phyloP scores from a whole-genome alignment of 2,329 filamentous ascomycete genomes.

The Pestalotiopsis sp. region DNA sequence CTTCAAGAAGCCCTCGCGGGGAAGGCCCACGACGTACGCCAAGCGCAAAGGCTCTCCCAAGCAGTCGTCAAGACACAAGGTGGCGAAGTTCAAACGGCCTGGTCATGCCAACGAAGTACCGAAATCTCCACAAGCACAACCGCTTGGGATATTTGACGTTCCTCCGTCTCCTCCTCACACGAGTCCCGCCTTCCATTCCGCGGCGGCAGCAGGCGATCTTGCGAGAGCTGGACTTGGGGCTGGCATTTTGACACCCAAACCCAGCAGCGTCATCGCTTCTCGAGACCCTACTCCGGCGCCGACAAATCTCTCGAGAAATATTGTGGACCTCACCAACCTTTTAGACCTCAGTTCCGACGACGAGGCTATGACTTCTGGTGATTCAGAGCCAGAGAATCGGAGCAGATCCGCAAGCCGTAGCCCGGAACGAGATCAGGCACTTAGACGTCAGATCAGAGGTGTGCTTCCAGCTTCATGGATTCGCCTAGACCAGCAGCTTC shows the following conservation, averaged over 20 bases:
- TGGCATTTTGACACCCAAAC: slow-evolving; percentile 27
- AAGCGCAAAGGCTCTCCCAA: slow-evolving; percentile 32
- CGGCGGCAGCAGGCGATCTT: slow-evolving; percentile 15
- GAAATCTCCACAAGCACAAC: slow-evolving; percentile 17
- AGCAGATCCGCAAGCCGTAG: slow-evolving; percentile 17
- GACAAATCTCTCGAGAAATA: slow-evolving; percentile 15
- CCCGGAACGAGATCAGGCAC: slow-evolving; percentile 28
- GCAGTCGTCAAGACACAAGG: slow-evolving; percentile 26
- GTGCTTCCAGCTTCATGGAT: slow-evolving; percentile 71
- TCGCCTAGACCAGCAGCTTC: slow-evolving; percentile 55
- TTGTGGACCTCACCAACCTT: slow-evolving; percentile 29
- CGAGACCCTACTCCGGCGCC: slow-evolving; percentile 28
- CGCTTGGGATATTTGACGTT: slow-evolving; percentile 35
- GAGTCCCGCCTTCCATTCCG: slow-evolving; percentile 32
- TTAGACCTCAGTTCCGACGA: slow-evolving; percentile 22
- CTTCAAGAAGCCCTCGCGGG: slow-evolving; percentile 27
- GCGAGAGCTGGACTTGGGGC: slow-evolving; percentile 15
- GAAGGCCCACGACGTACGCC: slow-evolving; percentile 10
- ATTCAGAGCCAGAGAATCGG: slow-evolving; percentile 43
- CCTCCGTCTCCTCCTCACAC: slow-evolving; percentile 42
- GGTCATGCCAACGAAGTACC: slow-evolving; percentile 8
- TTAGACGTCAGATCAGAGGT: slow-evolving; percentile 50
- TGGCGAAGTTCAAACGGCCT: slow-evolving; percentile 22
- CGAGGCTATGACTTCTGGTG: slow-evolving; percentile 15
- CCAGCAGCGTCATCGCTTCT: slow-evolving; percentile 29